These are phyloP conservation scores for Eimeria tenella DNA, from an alignment of 169 alveolate species.

Conservation along the genomic window DNA sequence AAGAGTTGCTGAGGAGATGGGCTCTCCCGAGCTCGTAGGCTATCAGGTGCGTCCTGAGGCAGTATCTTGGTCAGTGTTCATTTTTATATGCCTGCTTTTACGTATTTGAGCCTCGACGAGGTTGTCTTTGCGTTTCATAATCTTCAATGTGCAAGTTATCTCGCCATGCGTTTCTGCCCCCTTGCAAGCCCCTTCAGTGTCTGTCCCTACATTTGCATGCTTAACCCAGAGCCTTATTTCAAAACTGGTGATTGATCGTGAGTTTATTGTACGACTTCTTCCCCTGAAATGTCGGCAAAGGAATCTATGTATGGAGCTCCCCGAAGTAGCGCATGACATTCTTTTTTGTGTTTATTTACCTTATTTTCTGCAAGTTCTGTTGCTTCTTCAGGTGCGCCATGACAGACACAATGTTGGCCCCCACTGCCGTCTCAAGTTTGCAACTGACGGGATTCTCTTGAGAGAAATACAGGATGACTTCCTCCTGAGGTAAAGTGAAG, in stretches of 20 bases:
- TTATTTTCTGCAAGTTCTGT: background rate
- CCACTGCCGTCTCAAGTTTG: constrained; percentile 89
- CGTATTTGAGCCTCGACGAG: no score
- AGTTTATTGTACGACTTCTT: background rate
- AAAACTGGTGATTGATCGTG: background rate
- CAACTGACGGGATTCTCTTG: constrained; percentile 99
- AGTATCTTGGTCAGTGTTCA: background rate
- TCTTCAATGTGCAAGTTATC: no score
- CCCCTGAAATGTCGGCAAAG: background rate
- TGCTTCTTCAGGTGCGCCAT: constrained; percentile 79
- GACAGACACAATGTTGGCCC: constrained; percentile 80
- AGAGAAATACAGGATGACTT: constrained; percentile 91
- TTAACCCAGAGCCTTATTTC: no score
- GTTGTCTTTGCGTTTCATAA: constrained; percentile 82
- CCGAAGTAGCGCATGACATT: no score
- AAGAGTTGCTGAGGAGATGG: constrained; percentile 96
- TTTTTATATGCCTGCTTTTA: no score
- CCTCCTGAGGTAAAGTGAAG: constrained; percentile 59
- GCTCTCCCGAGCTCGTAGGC: constrained; percentile 88
- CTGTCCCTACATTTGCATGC: no score
- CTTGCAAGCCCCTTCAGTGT: no score
- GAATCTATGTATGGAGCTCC: no score
- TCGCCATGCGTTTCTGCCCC: no score
- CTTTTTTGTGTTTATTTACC: background rate
- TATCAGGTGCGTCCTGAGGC: constrained; percentile 86